These are phyloP conservation scores for Ilex asprella DNA, from an alignment of 257 asterid genomes.

Conservation along the genomic window DNA sequence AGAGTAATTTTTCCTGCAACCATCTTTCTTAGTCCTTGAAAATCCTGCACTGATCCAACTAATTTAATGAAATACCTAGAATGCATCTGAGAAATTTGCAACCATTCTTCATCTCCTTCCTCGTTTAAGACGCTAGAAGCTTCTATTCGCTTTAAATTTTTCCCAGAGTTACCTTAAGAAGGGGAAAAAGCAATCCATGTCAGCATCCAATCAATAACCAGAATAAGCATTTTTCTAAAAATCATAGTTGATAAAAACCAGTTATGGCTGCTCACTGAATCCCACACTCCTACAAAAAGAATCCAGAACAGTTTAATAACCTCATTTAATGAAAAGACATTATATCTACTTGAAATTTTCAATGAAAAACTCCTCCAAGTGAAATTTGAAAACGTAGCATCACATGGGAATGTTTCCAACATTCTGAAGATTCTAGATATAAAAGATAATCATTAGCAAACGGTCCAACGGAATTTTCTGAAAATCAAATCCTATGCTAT, in stretches of 20 bases:
- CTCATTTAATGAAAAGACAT: background rate
- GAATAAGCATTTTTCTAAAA: background rate
- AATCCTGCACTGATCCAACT: no score
- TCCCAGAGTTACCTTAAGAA: conserved; percentile 28
- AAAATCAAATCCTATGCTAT: no score
- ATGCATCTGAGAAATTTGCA: conserved; percentile 63
- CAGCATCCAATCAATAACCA: conserved; percentile 9
- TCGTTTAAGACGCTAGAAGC: conserved; percentile 34
- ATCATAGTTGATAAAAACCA: background rate
- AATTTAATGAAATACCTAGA: conserved; percentile 41
- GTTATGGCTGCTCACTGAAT: no score
- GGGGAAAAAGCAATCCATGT: conserved; percentile 8
- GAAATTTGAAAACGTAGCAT: no score
- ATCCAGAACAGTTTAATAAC: background rate
- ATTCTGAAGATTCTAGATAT: no score
- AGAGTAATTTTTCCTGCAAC: no score
- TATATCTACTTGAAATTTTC: no score
- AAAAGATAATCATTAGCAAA: no score
- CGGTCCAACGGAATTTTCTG: no score
- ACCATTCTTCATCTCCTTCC: conserved; percentile 70
- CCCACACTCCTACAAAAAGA: background rate
- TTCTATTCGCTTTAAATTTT: conserved; percentile 31
- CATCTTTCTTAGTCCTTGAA: no score
- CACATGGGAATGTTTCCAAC: no score
- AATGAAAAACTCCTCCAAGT: no score